Base-by-base conservation (phyloP, 345 rosid species). In the Isatis tinctoria region DNA sequence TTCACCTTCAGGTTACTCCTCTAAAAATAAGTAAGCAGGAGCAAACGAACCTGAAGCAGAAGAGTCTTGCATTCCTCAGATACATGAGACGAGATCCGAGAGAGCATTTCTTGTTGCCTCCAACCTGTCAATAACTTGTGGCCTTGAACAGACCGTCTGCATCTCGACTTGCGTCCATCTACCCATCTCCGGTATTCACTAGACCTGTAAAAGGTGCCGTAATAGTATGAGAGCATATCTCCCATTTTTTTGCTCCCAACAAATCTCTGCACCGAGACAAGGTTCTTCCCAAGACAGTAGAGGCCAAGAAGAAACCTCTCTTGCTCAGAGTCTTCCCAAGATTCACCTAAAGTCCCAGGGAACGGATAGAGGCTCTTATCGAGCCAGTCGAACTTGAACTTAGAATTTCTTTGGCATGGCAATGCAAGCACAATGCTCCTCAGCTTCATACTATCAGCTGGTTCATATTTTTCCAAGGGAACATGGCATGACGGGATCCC, bases 241-340 rank as follows among this genome's bases (percentile, higher is more conserved):
- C 89, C 91, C 87, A 87, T 86, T 20, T 4, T 67, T 62, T 86
- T 86, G 75, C 69, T 84, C 45, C 70, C 88, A 72, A 86, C 86
- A 80, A 86, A 86, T 44, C 76, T 83, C 78, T 86, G 78, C 58
- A 87, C 86, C 61, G 60, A 78, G 65, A 68, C 76, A 72, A 90
- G 86, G 76, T 86, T 85, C 56, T 85, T 90, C 56, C 93, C 96
- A 59, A 90, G 85, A 73, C 85, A 81, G 78, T 86, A 90, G 74
- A 90, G 80, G 57, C 88, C 89, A 41, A 90, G 92, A 64, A 90
- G 92, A 77, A 90, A 81, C 80, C 80, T 74, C 47, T 81, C 79
- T 59, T 52, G 70, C 70, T 90, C 91, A 27, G 68, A 24, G 47
- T 60, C 81, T 59, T 32, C 62, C 92, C 90, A 90, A 57, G 84